Percentiles rank a stretch among this genome's conserved stretches.
Conservation (phyloP, 2,329 filamentous ascomycete genomes). For the Tolypocladium ophioglossoides region DNA sequence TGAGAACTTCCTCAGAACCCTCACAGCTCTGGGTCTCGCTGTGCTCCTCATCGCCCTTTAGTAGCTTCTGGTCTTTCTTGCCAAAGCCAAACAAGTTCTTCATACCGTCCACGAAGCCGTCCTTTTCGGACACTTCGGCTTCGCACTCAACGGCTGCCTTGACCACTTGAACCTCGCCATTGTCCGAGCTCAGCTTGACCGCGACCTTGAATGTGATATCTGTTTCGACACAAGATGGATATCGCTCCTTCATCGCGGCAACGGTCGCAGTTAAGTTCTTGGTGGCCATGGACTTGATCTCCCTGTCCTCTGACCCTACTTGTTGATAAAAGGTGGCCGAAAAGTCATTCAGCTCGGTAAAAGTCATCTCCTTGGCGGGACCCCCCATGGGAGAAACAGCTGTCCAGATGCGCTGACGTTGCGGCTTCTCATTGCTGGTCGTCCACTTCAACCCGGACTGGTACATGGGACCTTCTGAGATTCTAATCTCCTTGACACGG, state of each 20-base stretch:
- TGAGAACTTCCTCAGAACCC: constrained; percentile 26
- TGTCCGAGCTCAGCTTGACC: constrained; percentile 58
- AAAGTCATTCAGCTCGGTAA: constrained; percentile 77
- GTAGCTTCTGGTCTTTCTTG: constrained; percentile 70
- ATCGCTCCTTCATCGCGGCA: constrained; percentile 65
- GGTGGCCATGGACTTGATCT: constrained; percentile 58
- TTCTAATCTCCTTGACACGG: constrained; percentile 92
- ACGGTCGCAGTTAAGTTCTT: constrained; percentile 80
- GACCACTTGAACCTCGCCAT: constrained; percentile 70
- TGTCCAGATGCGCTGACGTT: constrained; percentile 76
- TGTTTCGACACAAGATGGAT: constrained; percentile 58
- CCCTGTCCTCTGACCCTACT: constrained; percentile 45
- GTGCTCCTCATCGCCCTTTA: constrained; percentile 55
- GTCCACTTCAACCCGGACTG: constrained; percentile 66
- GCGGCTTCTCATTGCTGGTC: constrained; percentile 54
- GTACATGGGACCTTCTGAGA: constrained; percentile 67
- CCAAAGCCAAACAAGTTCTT: constrained; percentile 96
- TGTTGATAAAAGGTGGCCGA: constrained; percentile 70
- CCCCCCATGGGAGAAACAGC: constrained; percentile 64
- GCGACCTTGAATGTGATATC: constrained; percentile 75
- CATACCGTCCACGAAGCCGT: constrained; percentile 80
- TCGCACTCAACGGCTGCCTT: constrained; percentile 79
- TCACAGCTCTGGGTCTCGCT: constrained; percentile 22
- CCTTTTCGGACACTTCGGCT: constrained; percentile 60
- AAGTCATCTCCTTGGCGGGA: constrained; percentile 71